These are phyloP conservation scores for Hyphopichia buzzinii DNA, from an alignment of 1,139 yeast genomes.

Conservation along the genomic window DNA sequence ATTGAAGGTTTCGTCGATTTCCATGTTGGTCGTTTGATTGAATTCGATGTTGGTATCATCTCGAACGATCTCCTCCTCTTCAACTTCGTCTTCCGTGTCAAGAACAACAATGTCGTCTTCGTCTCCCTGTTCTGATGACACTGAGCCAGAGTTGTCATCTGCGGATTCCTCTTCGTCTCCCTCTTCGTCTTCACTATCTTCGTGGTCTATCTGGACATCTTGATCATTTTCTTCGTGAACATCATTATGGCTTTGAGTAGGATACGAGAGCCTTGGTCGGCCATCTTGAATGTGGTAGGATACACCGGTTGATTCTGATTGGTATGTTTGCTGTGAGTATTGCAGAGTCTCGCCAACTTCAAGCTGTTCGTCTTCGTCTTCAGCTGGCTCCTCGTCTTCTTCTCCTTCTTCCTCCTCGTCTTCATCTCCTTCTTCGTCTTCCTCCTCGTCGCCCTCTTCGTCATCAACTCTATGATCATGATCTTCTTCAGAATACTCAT, in stretches of 20 bases:
- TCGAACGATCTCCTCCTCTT: background rate
- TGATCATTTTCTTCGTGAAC: background rate
- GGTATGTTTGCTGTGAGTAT: background rate
- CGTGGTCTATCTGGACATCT: background rate
- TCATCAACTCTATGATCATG: constrained; percentile 8
- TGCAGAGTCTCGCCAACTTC: constrained; percentile 11
- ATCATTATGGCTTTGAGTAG: background rate
- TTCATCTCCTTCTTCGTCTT: constrained; percentile 13
- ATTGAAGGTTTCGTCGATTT: background rate
- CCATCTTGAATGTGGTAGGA: constrained; percentile 3
- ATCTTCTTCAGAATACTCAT: constrained; percentile 8
- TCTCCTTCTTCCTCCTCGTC: constrained; percentile 8
- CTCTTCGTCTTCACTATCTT: constrained; percentile 10
- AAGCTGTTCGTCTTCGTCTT: constrained; percentile 16
- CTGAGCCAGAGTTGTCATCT: constrained; percentile 10
- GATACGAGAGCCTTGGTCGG: constrained; percentile 4
- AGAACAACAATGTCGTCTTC: constrained; percentile 8
- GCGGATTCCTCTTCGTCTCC: constrained; percentile 16
- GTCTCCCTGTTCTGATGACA: constrained; percentile 7
- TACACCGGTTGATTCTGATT: constrained; percentile 1
- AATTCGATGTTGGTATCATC: background rate
- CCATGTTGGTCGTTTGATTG: too few relatives aligned
- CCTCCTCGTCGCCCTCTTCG: constrained; percentile 17
- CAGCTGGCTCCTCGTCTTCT: constrained; percentile 13
- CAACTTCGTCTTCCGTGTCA: constrained; percentile 8